These are phyloP conservation scores for Hymenotorrendiella dingleyae DNA, from an alignment of 2,329 filamentous ascomycete species.

Conservation along the genomic window DNA sequence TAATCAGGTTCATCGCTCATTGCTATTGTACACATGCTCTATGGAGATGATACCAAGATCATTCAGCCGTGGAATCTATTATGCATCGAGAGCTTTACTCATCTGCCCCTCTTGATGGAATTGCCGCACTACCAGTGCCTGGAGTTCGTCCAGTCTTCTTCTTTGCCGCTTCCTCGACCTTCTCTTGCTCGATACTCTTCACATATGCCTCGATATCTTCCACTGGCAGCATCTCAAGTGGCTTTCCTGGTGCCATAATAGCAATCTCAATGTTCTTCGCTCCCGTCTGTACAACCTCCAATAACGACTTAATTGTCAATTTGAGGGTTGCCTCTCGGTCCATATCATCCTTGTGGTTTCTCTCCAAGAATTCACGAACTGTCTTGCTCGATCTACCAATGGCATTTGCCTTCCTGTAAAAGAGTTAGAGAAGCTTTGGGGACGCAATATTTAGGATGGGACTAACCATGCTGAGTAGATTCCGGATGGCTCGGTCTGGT, in stretches of 20 bases:
- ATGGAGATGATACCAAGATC: conserved; percentile 18
- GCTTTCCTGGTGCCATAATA: conserved; percentile 89
- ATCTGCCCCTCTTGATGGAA: conserved; percentile 59
- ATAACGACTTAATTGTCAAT: conserved; percentile 92
- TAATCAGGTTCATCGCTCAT: conserved; percentile 25
- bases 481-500: conserved; percentile 98
- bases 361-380: conserved; percentile 94
- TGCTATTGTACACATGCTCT: conserved; percentile 31
- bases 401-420: conserved; percentile 89
- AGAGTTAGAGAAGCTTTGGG: conserved; percentile 10
- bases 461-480: conserved; percentile 96
- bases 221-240: conserved; percentile 86
- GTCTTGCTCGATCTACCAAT: conserved; percentile 99
- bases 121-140: conserved; percentile 65
- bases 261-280: conserved; percentile 99
- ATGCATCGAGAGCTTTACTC: conserved; percentile 25
- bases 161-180: conserved; percentile 96
- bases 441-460: conserved; percentile 29
- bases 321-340: conserved; percentile 93
- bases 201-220: conserved; percentile 97
- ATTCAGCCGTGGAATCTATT: conserved; percentile 11
- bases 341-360: conserved; percentile 98
- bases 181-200: conserved; percentile 98
- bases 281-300: conserved; percentile 97
- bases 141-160: conserved; percentile 80